Evolutionary conservation across 2,329 filamentous ascomycete species (phyloP), one percentile per base, ranked within the genome.

Genomic region (Monilinia laxa): DNA sequence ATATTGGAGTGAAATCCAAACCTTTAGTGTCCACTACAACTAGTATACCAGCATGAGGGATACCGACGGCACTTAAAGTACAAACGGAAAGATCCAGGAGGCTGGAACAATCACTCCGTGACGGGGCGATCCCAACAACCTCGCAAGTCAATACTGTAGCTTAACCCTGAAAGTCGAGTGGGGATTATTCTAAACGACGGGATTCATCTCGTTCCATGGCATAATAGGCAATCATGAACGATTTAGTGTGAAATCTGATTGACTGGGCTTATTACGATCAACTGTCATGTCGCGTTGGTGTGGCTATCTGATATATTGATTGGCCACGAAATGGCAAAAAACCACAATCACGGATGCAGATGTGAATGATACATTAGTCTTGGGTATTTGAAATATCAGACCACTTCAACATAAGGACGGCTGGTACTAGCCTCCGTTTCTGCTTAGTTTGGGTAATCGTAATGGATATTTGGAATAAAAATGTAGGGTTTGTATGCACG

Each of bases 271-370:
- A 9, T 35, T 35, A 35, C 4, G 5, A 35, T 25, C 18, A 49
- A 31, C n/a, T 52, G 54, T 18, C 47, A 45, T 65, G 63, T 59
- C 52, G 52, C 54, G 16, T 31, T 65, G 55, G 25, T 59, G n/a
- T 40, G 45, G 47, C 45, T 42, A 54, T 25, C 51, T 57, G 62
- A 57, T 12, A 47, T 49, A n/a, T 25, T 49, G 16, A 64, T 57
- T 59, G 35, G 54, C 18, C 38, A 40, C 28, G 10, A 18, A 16
- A 16, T 35, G 40, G 12, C n/a, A 35, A 14, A 16, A 31, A 23
- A 42, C n/a, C 11, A 49, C 6, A 23, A 35, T 23, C 25, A 28
- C 23, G 18, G 20, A 23, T 57, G 31, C 31, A 35, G 31, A 35
- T 35, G 31, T 6, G 31, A 25, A 56, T 64, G 42, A 23, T 47